Evolutionary conservation across 2,329 filamentous ascomycete species (phyloP), one percentile per base, ranked within the genome.

Genomic region (Fusarium poae): DNA sequence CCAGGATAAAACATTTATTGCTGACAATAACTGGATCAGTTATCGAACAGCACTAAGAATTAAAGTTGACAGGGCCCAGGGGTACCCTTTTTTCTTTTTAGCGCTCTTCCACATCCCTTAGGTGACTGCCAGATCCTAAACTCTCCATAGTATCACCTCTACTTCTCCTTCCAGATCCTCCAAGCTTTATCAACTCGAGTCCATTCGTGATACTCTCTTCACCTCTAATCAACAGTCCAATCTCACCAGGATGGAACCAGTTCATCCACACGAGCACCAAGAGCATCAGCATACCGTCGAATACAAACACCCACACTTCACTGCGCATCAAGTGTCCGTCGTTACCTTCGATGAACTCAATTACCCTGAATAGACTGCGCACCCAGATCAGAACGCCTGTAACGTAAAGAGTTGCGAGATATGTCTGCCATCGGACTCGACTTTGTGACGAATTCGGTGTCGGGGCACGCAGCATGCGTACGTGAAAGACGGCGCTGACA

Each of bases 401-500:
- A 0, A 74, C 54, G 55, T 78, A 76, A 1, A 78, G 62, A 0
- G 72, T 68, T 13, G 44, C 35, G 29, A 78, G 72, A 60, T 77
- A 75, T 49, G 62, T 78, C 76, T 52, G 75, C 79, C 66, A 77
- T 49, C 70, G 82, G 13, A 77, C 62, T 39, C 16, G 15, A 71
- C 30, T 6, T 64, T 62, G 3, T 51, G 40, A 50, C 1, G 70
- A 56, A 11, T 56, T 60, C 1, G 18, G 12, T 6, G 67, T 73
- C 4, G 71, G 73, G 9, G 44, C 32, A 1, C 44, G 55, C 13
- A 32, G 30, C 57, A 77, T 68, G n/a, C 76, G 70, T 1, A 57
- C 57, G 63, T 88, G 82, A 70, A 87, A 87, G 1, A 83, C 62
- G 2, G 79, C 69, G 0, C 83, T 79, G 0, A 82, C 79, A 3